Evolutionary conservation across 2,329 filamentous ascomycete genomes (phyloP).

Genomic region (Albophoma yamanashiensis): DNA sequence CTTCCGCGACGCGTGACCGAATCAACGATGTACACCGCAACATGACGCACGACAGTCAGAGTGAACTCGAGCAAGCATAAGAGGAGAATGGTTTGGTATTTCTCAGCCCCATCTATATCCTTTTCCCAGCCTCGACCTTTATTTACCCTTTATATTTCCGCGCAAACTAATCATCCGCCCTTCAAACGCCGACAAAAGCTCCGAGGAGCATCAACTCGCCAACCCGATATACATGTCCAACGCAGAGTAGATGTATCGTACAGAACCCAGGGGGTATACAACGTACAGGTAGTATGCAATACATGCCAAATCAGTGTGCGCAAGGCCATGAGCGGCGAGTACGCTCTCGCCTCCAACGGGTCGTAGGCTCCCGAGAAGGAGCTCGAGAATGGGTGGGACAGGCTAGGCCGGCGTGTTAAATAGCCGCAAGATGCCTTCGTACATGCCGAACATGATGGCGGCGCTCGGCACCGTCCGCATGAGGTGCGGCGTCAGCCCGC

Average conservation of each 20-base stretch:
- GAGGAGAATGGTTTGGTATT: neutral
- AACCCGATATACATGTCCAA: neutral
- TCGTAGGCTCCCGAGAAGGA: neutral
- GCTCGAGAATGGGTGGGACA: neutral
- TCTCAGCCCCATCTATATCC: neutral
- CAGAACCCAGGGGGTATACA: neutral
- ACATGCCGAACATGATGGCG: constrained; percentile 95
- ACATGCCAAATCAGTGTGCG: neutral
- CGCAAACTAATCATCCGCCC: neutral
- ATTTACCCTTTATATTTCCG: neutral
- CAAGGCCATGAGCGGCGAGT: neutral
- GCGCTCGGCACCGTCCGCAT: constrained; percentile 85
- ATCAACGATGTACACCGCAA: neutral
- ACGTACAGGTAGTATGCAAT: neutral
- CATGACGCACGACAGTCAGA: neutral
- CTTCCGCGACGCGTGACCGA: no score
- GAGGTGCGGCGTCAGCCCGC: constrained; percentile 83
- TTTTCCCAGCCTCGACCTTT: neutral
- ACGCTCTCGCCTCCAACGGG: neutral
- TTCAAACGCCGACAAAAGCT: neutral
- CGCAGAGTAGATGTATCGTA: neutral
- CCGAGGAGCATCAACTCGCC: neutral
- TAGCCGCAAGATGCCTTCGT: constrained; percentile 44
- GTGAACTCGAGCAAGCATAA: neutral
- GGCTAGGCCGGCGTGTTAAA: constrained; percentile 27